Evolutionary conservation across 1,284 basidiomycete genomes (phyloP), one percentile per base, ranked within the genome.

Genomic region (Ceratobasidium sp.): DNA sequence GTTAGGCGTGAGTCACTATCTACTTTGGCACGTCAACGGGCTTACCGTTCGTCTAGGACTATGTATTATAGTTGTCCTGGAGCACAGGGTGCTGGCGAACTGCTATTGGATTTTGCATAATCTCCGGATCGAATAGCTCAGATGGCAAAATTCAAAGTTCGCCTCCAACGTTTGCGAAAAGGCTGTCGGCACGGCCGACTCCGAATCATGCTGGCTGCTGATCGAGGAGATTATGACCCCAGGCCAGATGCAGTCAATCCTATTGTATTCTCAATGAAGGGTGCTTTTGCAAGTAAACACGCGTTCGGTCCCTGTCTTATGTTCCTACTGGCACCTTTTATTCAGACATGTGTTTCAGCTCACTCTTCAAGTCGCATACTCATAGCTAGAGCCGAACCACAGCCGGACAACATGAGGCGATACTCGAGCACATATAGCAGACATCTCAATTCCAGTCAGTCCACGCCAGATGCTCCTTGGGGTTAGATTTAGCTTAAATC

Each of bases 111-210:
- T 98, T 65, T 88, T 98, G 77, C 85, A 85, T 12, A 90, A 91
- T 82, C 89, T 98, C 78, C 91, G 30, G 94, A 95, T 1, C 91
- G 94, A 81, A 90, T 99, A 83, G 84, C 96, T 46, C 87, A 88
- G 79, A 90, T 96, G 88, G 90, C 94, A 1, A 90, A 92, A 65
- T 97, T 98, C 86, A n/a, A 99, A 99, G 85, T 99, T 97, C 82
- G 96, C 97, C 0, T 97, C 95, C 5, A 99, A 99, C 82, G 98
- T 99, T 23, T 94, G 96, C 83, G 97, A 99, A 86, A 96, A 96
- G 84, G 96, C 96, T 0, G 88, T 98, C 62, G 84, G 92, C 30
- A 91, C 88, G 33, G 90, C 93, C 0, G 89, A 90, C 76, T 71
- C 87, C 0, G 90, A 91, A 27, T 92, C 89, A 79, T 90, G 93